phyloP scores from a whole-genome alignment of 495 filamentous ascomycete species.

The Elaphomyces granulatus region DNA sequence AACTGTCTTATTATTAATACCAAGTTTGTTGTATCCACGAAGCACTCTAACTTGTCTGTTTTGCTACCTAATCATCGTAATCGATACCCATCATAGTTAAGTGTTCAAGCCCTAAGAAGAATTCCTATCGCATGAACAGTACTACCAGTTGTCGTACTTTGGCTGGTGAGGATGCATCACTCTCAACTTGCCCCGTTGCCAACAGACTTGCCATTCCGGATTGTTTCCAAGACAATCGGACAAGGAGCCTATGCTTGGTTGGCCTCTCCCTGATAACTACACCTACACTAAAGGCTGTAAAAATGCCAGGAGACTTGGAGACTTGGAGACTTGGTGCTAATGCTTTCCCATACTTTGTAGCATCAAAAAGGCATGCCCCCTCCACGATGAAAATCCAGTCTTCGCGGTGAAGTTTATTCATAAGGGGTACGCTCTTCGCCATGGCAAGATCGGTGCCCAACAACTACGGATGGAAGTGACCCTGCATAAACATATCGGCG shows the following conservation, averaged over 20 bases:
- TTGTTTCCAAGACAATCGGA: constrained; percentile 92
- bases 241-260: constrained; percentile 95
- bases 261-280: constrained; percentile 24
- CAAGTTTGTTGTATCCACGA: too few species aligned
- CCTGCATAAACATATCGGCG: constrained; percentile 71
- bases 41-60: too few species aligned
- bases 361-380: constrained; percentile 83
- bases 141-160: too few species aligned
- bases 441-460: constrained; percentile 76
- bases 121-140: too few species aligned
- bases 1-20: too few species aligned
- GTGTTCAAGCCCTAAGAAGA: too few species aligned
- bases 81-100: too few species aligned
- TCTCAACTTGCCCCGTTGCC: constrained; percentile 85
- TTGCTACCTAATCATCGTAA: too few species aligned
- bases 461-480: constrained; percentile 82
- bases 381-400: constrained; percentile 51
- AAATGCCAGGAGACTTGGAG: too few species aligned
- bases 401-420: constrained; percentile 99
- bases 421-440: constrained; percentile 78
- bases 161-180: constrained; percentile 45
- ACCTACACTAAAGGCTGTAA: too few species aligned
- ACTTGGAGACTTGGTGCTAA: background rate
- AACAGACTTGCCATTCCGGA: constrained; percentile 73
- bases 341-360: constrained; percentile 28